These are phyloP conservation scores for Amanita molliuscula DNA, from an alignment of 768 basidiomycete genomes.

Conservation along the genomic window DNA sequence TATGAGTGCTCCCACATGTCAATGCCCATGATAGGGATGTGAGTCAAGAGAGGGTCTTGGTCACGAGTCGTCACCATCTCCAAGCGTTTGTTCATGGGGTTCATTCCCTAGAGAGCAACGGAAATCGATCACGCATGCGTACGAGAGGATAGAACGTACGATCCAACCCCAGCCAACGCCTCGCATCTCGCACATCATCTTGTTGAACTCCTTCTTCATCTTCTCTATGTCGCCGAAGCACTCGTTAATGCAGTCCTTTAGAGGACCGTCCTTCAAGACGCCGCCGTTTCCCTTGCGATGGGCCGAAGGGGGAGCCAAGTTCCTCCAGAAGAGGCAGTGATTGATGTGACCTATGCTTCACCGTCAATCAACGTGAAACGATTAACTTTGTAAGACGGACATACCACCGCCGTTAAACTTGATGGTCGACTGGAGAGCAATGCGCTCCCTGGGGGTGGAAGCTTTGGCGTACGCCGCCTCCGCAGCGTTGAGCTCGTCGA, in stretches of 20 bases:
- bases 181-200: conserved; percentile 77
- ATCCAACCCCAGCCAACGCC: conserved; percentile 97
- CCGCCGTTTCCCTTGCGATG: conserved; percentile 54
- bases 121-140: background rate
- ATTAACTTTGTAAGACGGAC: conserved; percentile 13
- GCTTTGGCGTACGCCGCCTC: conserved; percentile 67
- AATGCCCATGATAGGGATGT: conserved; percentile 79
- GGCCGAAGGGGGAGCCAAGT: conserved; percentile 58
- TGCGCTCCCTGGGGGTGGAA: conserved; percentile 63
- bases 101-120: conserved; percentile 43
- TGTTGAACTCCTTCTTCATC: conserved; percentile 76
- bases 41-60: conserved; percentile 82
- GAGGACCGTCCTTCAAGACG: conserved; percentile 46
- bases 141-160: conserved; percentile 35
- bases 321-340: conserved; percentile 95
- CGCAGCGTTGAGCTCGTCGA: conserved; percentile 85
- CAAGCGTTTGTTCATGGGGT: conserved; percentile 56
- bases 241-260: conserved; percentile 53
- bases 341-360: conserved; percentile 67
- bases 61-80: conserved; percentile 89
- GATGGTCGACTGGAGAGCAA: conserved; percentile 81
- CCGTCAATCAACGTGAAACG: background rate
- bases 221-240: conserved; percentile 63
- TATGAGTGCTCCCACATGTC: conserved; percentile 96
- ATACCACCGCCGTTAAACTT: conserved; percentile 95